phyloP scores from a whole-genome alignment of 2,329 filamentous ascomycete species.

The Pezicula radicicola region DNA sequence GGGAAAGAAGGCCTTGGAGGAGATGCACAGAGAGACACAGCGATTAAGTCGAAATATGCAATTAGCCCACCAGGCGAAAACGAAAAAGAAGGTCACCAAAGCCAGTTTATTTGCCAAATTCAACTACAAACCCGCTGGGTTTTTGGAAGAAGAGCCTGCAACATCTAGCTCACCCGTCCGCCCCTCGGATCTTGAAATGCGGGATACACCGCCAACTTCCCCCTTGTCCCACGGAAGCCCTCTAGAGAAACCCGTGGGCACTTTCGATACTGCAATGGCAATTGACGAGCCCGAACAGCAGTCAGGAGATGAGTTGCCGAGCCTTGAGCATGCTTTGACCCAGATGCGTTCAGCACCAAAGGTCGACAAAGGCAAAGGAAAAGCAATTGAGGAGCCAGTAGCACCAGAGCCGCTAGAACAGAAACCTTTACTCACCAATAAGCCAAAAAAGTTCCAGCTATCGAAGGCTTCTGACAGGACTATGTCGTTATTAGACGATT shows the following conservation, averaged over 20 bases:
- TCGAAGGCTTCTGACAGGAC: conserved; percentile 34
- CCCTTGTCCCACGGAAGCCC: conserved; percentile 37
- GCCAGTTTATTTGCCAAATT: conserved; percentile 80
- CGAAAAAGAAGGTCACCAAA: conserved; percentile 87
- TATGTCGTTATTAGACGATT: conserved; percentile 33
- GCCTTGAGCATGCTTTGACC: conserved; percentile 13
- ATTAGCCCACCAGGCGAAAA: conserved; percentile 83
- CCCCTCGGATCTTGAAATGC: conserved; percentile 50
- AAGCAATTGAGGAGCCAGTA: conserved; percentile 38
- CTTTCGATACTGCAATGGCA: neutral
- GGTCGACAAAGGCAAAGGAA: conserved; percentile 59
- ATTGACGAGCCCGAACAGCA: neutral
- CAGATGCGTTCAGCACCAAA: conserved; percentile 14
- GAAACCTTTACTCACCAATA: conserved; percentile 19
- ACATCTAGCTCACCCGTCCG: conserved; percentile 53
- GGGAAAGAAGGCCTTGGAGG: conserved; percentile 90
- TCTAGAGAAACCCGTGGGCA: conserved; percentile 25
- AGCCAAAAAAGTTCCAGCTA: conserved; percentile 35
- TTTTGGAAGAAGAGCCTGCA: conserved; percentile 27
- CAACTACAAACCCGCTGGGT: conserved; percentile 57
- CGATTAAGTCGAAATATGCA: conserved; percentile 87
- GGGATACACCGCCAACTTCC: conserved; percentile 72
- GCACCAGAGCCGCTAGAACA: conserved; percentile 10
- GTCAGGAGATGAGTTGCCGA: conserved; percentile 13
- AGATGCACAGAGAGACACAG: conserved; percentile 94